These are phyloP conservation scores for Neohortaea acidophila DNA, from an alignment of 495 filamentous ascomycete species.

Conservation along the genomic window DNA sequence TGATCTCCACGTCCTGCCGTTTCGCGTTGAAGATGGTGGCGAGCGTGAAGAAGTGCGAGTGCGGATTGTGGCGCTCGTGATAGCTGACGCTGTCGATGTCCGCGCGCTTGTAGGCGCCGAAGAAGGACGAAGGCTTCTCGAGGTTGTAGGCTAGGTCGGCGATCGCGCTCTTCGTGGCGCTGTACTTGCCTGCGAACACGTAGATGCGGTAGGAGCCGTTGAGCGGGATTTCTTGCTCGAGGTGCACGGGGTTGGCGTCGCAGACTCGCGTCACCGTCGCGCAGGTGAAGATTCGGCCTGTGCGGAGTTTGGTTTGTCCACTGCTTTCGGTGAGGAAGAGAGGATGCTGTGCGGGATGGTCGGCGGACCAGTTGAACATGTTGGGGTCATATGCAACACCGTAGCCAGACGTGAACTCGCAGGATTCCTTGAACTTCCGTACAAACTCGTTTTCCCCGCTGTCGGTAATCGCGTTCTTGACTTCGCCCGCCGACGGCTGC, in stretches of 20 bases:
- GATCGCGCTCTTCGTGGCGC: conserved; percentile 43
- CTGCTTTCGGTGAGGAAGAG: conserved; percentile 44
- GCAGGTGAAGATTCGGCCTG: conserved; percentile 58
- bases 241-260: conserved; percentile 70
- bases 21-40: conserved; percentile 54
- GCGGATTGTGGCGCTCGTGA: conserved; percentile 70
- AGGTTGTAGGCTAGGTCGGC: conserved; percentile 51
- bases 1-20: conserved; percentile 49
- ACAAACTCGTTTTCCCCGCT: conserved; percentile 44
- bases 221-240: conserved; percentile 75
- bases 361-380: conserved; percentile 54
- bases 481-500: conserved; percentile 42
- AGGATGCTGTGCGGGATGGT: conserved; percentile 53
- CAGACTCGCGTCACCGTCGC: conserved; percentile 67
- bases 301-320: conserved; percentile 40
- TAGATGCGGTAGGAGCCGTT: conserved; percentile 82
- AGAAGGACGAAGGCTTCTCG: conserved; percentile 51
- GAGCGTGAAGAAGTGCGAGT: conserved; percentile 65
- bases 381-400: conserved; percentile 48
- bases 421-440: conserved; percentile 48
- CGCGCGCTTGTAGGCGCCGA: conserved; percentile 42
- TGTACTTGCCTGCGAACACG: conserved; percentile 60
- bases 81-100: conserved; percentile 52
- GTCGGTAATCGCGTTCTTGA: conserved; percentile 23
- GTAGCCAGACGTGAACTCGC: conserved; percentile 52